phyloP scores from a whole-genome alignment of 495 filamentous ascomycete genomes.

The Pseudomonodictys pantanalensis region DNA sequence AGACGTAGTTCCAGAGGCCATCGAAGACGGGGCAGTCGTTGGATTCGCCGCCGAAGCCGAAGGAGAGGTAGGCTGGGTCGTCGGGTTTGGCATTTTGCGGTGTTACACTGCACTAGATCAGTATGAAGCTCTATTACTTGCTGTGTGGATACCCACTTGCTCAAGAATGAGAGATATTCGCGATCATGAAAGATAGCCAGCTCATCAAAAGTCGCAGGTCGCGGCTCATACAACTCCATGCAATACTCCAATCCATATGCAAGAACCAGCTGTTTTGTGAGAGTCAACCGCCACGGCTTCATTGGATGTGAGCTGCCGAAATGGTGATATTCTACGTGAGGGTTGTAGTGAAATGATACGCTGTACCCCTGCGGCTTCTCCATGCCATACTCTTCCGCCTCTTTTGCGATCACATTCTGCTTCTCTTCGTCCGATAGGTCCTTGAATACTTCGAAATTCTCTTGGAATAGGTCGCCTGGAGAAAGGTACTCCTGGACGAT shows the following conservation, averaged over 20 bases:
- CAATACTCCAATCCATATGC: constrained; percentile 92
- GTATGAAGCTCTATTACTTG: not conserved
- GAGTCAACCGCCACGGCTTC: constrained; percentile 96
- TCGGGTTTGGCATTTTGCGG: constrained; percentile 39
- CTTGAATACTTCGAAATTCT: constrained; percentile 29
- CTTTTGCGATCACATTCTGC: constrained; percentile 56
- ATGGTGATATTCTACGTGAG: constrained; percentile 92
- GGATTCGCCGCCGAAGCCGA: constrained; percentile 71
- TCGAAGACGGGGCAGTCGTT: constrained; percentile 95
- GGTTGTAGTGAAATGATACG: constrained; percentile 96
- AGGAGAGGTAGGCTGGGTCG: constrained; percentile 48
- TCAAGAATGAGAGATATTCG: constrained; percentile 87
- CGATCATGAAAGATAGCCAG: constrained; percentile 78
- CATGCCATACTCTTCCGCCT: constrained; percentile 72
- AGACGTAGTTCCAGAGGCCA: constrained; percentile 91
- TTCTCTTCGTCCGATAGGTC: constrained; percentile 57
- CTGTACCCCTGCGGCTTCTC: constrained; percentile 65
- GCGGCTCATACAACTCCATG: constrained; percentile 87
- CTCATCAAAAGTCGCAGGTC: constrained; percentile 81
- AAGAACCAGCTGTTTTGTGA: constrained; percentile 90
- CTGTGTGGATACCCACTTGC: constrained; percentile 46
- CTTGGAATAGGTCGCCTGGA: constrained; percentile 4
- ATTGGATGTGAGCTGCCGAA: constrained; percentile 95
- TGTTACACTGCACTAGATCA: constrained; percentile 43
- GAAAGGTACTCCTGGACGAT: constrained; percentile 65